Evolutionary conservation across 106 monocot species (phyloP).

Genomic region (Apostasia shenzhenica): DNA sequence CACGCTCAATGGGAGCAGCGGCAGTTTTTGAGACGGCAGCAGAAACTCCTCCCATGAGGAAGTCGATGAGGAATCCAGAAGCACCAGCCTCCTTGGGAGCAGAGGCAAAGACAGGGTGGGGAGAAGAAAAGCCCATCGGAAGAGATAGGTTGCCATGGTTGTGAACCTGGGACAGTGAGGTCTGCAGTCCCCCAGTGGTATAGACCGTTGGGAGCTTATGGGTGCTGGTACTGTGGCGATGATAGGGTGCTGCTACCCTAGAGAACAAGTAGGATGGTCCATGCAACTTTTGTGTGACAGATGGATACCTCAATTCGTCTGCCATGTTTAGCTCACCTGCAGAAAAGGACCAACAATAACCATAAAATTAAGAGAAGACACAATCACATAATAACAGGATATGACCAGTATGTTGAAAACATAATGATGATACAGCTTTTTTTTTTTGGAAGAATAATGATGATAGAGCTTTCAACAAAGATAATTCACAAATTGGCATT

Average conservation of each 20-base stretch:
- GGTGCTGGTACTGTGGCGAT: slow-evolving; percentile 5
- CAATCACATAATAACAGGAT: too few relatives aligned
- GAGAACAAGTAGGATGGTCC: slow-evolving; percentile 10
- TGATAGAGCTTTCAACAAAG: too few relatives aligned
- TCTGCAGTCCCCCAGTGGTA: slow-evolving; percentile 5
- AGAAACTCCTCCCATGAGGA: slow-evolving; percentile 38
- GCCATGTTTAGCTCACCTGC: slow-evolving; percentile 20
- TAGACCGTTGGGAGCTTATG: neutral
- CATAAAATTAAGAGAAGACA: too few relatives aligned
- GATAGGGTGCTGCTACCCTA: slow-evolving; percentile 3
- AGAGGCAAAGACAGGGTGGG: slow-evolving; percentile 15
- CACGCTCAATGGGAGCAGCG: slow-evolving; percentile 41
- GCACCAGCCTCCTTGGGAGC: slow-evolving; percentile 22
- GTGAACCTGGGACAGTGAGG: slow-evolving; percentile 1
- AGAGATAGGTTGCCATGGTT: neutral
- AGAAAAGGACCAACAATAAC: neutral
- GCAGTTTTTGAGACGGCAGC: slow-evolving; percentile 35
- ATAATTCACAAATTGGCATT: too few relatives aligned
- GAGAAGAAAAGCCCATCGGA: slow-evolving; percentile 4
- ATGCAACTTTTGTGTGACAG: slow-evolving; percentile 20
- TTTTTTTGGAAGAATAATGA: too few relatives aligned
- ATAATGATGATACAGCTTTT: too few relatives aligned
- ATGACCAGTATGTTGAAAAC: too few relatives aligned
- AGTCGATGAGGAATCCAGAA: slow-evolving; percentile 21
- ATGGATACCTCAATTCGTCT: slow-evolving; percentile 14